Base-by-base conservation (phyloP, 2,329 filamentous ascomycete species). In the Aspergillus spinulosporus region DNA sequence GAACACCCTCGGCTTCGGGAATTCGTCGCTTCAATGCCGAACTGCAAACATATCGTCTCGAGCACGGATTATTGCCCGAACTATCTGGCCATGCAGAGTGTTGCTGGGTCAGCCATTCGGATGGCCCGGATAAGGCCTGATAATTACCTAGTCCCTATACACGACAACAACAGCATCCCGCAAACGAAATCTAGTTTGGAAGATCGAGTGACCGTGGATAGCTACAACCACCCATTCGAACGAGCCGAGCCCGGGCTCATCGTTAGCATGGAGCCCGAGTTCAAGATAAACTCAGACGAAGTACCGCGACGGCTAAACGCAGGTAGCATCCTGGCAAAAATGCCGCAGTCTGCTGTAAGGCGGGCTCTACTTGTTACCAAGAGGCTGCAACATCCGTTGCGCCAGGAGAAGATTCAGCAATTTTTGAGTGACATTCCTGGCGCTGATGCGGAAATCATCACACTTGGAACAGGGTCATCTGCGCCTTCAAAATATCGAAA, bases 401-500 rank as follows among this genome's bases (percentile, higher is more conserved):
- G 74, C 31, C 39, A 70, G 74, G 14, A 68, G 62, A 60, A 63
- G 62, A 15, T 73, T 62, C 51, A 76, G 65, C 72, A 79, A 42
- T 72, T 79, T 9, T 84, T 87, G 60, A 74, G 81, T n/a, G 83
- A 86, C 59, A 83, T 96, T 2, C 88, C 89, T 2, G 84, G 85
- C 61, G 81, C 84, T 34, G 87, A 97, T 65, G 85, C 88, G 0
- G 92, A 97, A 72, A 84, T 99, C 48, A 88, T 92, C 39, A 85
- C 92, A 1, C 82, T 99, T 0, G 94, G 94, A 4, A 99, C 94
- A 2, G 94, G 94, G 7, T 97, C 93, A 3, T 89, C 93, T 0
- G 71, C 89, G 12, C 94, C 94, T 1, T 96, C 91, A 34, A 95
- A 95, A 71, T 94, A 97, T 72, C 89, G 94, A 66, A 99, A 97